phyloP scores from a whole-genome alignment of 2,329 filamentous ascomycete genomes.

The Thielaviopsis euricoi region DNA sequence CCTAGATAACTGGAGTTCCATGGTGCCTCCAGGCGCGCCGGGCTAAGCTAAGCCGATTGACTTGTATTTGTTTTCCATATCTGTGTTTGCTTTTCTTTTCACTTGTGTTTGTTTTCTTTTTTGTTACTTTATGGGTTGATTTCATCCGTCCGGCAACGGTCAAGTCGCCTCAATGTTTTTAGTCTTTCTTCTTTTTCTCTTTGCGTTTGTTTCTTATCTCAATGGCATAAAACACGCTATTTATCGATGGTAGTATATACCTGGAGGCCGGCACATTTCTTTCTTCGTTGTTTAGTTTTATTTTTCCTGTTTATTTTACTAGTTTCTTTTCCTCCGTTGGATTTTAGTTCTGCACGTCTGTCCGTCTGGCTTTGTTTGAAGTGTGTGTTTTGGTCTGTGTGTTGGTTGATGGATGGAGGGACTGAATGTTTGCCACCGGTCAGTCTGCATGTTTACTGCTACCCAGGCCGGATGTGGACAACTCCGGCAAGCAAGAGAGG shows the following conservation, averaged over 20 bases:
- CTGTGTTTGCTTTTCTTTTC: background rate
- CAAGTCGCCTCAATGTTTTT: conserved; percentile 1
- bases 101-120: background rate
- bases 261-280: background rate
- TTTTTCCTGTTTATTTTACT: background rate
- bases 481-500: too few relatives aligned
- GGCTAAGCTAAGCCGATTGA: conserved; percentile 3
- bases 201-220: background rate
- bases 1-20: conserved; percentile 11
- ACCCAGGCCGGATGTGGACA: too few relatives aligned
- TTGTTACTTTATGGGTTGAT: background rate
- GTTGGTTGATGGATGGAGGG: too few relatives aligned
- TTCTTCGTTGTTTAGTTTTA: background rate
- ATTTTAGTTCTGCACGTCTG: background rate
- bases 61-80: background rate
- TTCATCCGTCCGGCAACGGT: background rate
- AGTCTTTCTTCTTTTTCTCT: background rate
- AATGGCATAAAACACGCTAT: too few relatives aligned
- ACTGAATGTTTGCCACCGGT: too few relatives aligned
- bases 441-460: too few relatives aligned
- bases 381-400: too few relatives aligned
- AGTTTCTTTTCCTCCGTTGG: background rate
- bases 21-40: conserved; percentile 11
- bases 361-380: background rate
- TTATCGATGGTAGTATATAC: background rate